phyloP scores from a whole-genome alignment of 2,329 filamentous ascomycete species.

The Aaosphaeria arxii region DNA sequence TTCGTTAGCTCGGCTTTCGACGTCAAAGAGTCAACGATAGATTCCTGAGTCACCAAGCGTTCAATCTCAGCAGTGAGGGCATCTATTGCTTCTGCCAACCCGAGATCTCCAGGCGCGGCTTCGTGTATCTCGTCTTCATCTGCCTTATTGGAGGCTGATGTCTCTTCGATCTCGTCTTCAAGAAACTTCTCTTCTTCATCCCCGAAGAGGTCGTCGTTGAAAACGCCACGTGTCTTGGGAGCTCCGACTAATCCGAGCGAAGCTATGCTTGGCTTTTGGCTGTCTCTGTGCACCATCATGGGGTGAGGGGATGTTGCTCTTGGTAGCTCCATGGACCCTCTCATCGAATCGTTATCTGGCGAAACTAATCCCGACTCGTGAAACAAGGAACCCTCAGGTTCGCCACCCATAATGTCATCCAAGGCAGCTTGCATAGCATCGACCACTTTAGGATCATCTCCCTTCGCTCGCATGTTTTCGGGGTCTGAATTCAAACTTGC shows the following conservation, averaged over 20 bases:
- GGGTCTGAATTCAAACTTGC: slow-evolving; percentile 73
- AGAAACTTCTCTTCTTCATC: slow-evolving; percentile 87
- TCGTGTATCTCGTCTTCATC: slow-evolving; percentile 84
- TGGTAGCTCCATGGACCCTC: slow-evolving; percentile 60
- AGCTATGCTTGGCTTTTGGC: slow-evolving; percentile 78
- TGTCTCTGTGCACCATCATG: slow-evolving; percentile 28
- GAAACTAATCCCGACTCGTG: slow-evolving; percentile 50
- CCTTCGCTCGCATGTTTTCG: slow-evolving; percentile 39
- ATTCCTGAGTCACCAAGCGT: slow-evolving; percentile 80
- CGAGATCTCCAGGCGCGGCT: slow-evolving; percentile 90
- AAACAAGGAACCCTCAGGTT: slow-evolving; percentile 68
- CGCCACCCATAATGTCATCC: slow-evolving; percentile 86
- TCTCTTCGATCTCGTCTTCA: slow-evolving; percentile 80
- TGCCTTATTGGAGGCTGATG: slow-evolving; percentile 57
- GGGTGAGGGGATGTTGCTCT: slow-evolving; percentile 41
- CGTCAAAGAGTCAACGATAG: slow-evolving; percentile 85
- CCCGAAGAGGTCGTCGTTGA: slow-evolving; percentile 87
- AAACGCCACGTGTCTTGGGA: slow-evolving; percentile 85
- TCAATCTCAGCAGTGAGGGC: slow-evolving; percentile 88
- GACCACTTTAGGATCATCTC: slow-evolving; percentile 75
- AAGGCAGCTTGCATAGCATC: slow-evolving; percentile 90
- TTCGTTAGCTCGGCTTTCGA: slow-evolving; percentile 96
- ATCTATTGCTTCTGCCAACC: slow-evolving; percentile 87
- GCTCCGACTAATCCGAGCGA: slow-evolving; percentile 88
- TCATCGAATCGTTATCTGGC: slow-evolving; percentile 60